Percentiles rank a stretch among this genome's conserved stretches.
Evolutionary conservation across 2,329 filamentous ascomycete species (phyloP).

Genomic region (Aspergillus pseudotamarii): DNA sequence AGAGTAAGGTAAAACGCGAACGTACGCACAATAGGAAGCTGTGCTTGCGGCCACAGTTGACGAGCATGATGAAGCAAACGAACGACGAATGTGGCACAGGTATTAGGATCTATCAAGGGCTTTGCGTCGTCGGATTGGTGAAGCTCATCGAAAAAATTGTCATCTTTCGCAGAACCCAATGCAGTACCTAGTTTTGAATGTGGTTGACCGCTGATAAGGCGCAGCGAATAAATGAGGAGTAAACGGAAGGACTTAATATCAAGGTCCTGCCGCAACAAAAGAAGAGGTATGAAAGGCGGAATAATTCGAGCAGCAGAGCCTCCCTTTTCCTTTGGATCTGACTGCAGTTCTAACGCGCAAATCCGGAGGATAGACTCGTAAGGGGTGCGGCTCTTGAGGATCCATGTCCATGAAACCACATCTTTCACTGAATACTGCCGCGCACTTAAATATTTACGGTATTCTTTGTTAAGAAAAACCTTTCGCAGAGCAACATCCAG

Average conservation of each 20-base stretch:
- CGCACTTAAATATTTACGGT: slow-evolving; percentile 32
- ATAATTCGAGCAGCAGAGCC: slow-evolving; percentile 22
- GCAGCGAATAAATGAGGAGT: slow-evolving; percentile 44
- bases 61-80: slow-evolving; percentile 56
- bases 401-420: slow-evolving; percentile 52
- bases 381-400: slow-evolving; percentile 41
- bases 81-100: slow-evolving; percentile 45
- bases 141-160: slow-evolving; percentile 6
- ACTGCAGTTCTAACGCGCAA: slow-evolving; percentile 29
- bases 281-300: slow-evolving; percentile 52
- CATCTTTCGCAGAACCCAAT: background rate
- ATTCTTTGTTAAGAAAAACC: slow-evolving; percentile 34
- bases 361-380: slow-evolving; percentile 43
- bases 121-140: slow-evolving; percentile 1
- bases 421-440: slow-evolving; percentile 42
- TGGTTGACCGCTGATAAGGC: slow-evolving; percentile 34
- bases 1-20: slow-evolving; percentile 39
- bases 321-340: slow-evolving; percentile 16
- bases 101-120: slow-evolving; percentile 29
- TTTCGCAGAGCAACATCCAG: slow-evolving; percentile 32
- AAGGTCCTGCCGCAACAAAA: slow-evolving; percentile 49
- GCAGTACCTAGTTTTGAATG: slow-evolving; percentile 16
- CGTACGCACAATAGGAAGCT: slow-evolving; percentile 46
- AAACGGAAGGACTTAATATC: slow-evolving; percentile 46
- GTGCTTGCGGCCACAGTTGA: slow-evolving; percentile 50